A percentile compares a stretch with the other conserved stretches of the same genome.
Evolutionary conservation across 148 eudicot genomes (phyloP).

Genomic region (Nepenthes gracilis): DNA sequence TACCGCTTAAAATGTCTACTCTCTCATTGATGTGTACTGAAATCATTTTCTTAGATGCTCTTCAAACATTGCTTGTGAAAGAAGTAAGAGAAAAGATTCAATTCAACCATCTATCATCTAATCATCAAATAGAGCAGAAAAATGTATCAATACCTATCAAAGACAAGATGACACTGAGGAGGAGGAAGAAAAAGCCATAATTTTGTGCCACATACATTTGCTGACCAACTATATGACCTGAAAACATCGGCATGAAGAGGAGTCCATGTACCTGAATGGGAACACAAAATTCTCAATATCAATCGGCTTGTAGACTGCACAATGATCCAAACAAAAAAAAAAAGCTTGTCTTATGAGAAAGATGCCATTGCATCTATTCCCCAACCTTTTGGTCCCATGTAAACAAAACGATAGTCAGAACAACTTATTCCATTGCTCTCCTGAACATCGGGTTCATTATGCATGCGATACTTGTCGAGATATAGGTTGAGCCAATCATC

Average conservation of each 20-base stretch:
- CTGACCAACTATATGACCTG: slow-evolving; percentile 99
- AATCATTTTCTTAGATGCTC: too few species aligned
- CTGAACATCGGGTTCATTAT: slow-evolving; percentile 36
- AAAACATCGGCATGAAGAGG: slow-evolving; percentile 99
- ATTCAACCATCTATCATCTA: background rate
- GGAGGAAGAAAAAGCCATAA: slow-evolving; percentile 89
- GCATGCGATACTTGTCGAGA: slow-evolving; percentile 71
- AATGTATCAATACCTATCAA: slow-evolving; percentile 54
- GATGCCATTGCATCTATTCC: slow-evolving; percentile 10
- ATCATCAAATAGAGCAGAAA: background rate
- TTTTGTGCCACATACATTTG: slow-evolving; percentile 91
- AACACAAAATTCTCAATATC: slow-evolving; percentile 3
- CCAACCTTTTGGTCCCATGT: slow-evolving; percentile 99
- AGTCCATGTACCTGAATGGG: slow-evolving; percentile 90
- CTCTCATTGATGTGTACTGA: too few species aligned
- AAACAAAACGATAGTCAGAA: slow-evolving; percentile 98
- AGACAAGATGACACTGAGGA: slow-evolving; percentile 62
- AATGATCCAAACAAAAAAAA: slow-evolving; percentile 3
- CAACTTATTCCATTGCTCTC: slow-evolving; percentile 57
- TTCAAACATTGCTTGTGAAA: too few species aligned
- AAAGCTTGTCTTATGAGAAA: slow-evolving; percentile 14
- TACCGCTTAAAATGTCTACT: too few species aligned
- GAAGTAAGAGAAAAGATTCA: background rate
- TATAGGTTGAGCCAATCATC: slow-evolving; percentile 97
- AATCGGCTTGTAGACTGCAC: background rate